Conservation (phyloP, 306 rosid genomes). For the Fagus sylvatica region DNA sequence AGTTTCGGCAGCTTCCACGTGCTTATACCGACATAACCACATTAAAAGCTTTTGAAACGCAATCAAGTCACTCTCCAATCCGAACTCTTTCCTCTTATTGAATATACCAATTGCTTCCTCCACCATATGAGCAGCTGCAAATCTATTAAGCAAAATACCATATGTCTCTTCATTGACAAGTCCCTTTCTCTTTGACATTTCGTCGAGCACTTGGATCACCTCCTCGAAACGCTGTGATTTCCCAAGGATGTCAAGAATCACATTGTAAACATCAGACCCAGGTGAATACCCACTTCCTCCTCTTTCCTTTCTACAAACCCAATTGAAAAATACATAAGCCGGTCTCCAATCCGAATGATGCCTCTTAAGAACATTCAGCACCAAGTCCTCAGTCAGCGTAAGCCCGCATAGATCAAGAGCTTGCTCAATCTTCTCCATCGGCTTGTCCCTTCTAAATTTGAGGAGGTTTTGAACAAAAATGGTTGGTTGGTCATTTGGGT, state of each 20-base stretch:
- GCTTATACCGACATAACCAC: slow-evolving; percentile 76
- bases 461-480: slow-evolving; percentile 54
- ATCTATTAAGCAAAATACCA: slow-evolving; percentile 48
- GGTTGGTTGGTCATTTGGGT: slow-evolving; percentile 27
- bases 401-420: slow-evolving; percentile 55
- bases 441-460: slow-evolving; percentile 61
- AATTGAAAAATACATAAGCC: slow-evolving; percentile 61
- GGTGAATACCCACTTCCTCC: slow-evolving; percentile 24
- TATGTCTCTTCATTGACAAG: slow-evolving; percentile 48
- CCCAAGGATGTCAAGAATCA: slow-evolving; percentile 63
- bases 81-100: slow-evolving; percentile 47
- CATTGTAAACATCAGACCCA: slow-evolving; percentile 47
- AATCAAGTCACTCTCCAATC: slow-evolving; percentile 39
- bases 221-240: slow-evolving; percentile 55
- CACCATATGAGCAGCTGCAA: slow-evolving; percentile 63
- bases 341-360: slow-evolving; percentile 75
- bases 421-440: slow-evolving; percentile 42
- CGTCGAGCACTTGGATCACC: slow-evolving; percentile 58
- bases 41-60: slow-evolving; percentile 60
- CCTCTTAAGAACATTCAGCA: slow-evolving; percentile 58
- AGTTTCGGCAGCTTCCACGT: slow-evolving; percentile 74
- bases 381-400: slow-evolving; percentile 41
- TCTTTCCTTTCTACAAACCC: slow-evolving; percentile 47
- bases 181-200: slow-evolving; percentile 59
- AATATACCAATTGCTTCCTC: slow-evolving; percentile 59